Conservation (phyloP, 2,329 filamentous ascomycete genomes). For the Lachnellula cervina region DNA sequence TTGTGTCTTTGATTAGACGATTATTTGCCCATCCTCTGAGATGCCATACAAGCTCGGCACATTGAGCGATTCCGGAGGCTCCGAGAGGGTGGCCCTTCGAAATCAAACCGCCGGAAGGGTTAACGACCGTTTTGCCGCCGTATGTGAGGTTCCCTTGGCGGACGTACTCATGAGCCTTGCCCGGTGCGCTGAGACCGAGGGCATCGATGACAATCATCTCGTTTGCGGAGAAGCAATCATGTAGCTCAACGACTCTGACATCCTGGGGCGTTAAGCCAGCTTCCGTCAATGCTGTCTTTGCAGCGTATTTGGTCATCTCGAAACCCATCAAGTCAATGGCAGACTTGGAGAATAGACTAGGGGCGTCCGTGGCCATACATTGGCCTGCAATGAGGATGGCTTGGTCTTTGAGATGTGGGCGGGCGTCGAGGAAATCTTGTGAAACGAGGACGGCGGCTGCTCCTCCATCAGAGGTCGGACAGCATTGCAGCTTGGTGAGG, state of each 20-base stretch:
- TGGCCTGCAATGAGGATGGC: conserved; percentile 90
- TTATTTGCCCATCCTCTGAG: conserved; percentile 95
- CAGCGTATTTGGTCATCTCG: conserved; percentile 74
- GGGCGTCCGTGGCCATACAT: conserved; percentile 77
- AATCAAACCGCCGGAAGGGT: conserved; percentile 90
- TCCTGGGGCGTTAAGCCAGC: conserved; percentile 65
- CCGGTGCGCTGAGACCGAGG: conserved; percentile 69
- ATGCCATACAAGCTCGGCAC: conserved; percentile 93
- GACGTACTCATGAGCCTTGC: conserved; percentile 90
- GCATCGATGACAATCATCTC: conserved; percentile 89
- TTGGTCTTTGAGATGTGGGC: conserved; percentile 74
- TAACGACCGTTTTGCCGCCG: conserved; percentile 70
- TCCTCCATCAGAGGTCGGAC: conserved; percentile 88
- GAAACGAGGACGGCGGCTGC: conserved; percentile 87
- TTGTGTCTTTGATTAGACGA: conserved; percentile 63
- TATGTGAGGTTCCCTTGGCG: conserved; percentile 86
- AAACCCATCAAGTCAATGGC: conserved; percentile 87
- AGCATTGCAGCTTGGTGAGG: conserved; percentile 97
- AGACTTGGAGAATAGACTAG: conserved; percentile 70
- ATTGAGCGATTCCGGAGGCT: conserved; percentile 91
- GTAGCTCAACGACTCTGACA: conserved; percentile 81
- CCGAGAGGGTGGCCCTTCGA: conserved; percentile 94
- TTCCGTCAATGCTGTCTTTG: conserved; percentile 64
- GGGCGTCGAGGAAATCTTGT: conserved; percentile 78
- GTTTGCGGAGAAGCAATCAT: conserved; percentile 96